Evolutionary conservation across 805 yeast species (phyloP).

Genomic region (Barnettozyma salicaria): DNA sequence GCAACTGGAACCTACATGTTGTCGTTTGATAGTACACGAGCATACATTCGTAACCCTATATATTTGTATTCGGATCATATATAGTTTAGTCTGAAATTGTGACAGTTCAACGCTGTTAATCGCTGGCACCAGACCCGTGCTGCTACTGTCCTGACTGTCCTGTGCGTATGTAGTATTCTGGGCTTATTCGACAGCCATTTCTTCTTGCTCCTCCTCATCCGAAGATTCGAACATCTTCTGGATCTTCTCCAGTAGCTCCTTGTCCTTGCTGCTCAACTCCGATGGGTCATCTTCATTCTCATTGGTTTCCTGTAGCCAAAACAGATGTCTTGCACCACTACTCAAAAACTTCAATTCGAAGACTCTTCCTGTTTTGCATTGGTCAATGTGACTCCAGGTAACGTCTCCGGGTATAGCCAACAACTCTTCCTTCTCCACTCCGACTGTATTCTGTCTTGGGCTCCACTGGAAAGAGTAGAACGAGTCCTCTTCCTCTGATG

Average conservation of each 20-base stretch:
- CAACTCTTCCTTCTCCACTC: conserved; percentile 51
- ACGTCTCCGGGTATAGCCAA: conserved; percentile 83
- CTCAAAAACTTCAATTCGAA: conserved; percentile 58
- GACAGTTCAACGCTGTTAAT: neutral
- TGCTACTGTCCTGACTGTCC: too few species aligned
- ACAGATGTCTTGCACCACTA: conserved; percentile 49
- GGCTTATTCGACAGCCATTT: conserved; percentile 22
- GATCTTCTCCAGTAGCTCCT: conserved; percentile 41
- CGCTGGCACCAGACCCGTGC: too few species aligned
- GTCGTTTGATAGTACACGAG: conserved; percentile 32
- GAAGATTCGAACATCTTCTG: conserved; percentile 42
- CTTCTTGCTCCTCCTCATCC: conserved; percentile 33
- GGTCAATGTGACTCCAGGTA: conserved; percentile 60
- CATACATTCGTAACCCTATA: conserved; percentile 19
- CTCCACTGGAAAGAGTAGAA: conserved; percentile 69
- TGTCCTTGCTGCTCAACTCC: conserved; percentile 54
- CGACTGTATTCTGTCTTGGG: conserved; percentile 48
- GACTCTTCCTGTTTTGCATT: conserved; percentile 75
- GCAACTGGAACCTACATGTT: conserved; percentile 28
- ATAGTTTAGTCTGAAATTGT: neutral
- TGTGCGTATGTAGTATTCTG: neutral
- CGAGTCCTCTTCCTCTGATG: conserved; percentile 64
- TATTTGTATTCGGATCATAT: neutral
- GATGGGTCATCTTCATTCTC: conserved; percentile 57
- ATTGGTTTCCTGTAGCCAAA: conserved; percentile 71